These are phyloP conservation scores for Phytophthora megakarya DNA, from an alignment of 352 stramenopile genomes.

Conservation along the genomic window DNA sequence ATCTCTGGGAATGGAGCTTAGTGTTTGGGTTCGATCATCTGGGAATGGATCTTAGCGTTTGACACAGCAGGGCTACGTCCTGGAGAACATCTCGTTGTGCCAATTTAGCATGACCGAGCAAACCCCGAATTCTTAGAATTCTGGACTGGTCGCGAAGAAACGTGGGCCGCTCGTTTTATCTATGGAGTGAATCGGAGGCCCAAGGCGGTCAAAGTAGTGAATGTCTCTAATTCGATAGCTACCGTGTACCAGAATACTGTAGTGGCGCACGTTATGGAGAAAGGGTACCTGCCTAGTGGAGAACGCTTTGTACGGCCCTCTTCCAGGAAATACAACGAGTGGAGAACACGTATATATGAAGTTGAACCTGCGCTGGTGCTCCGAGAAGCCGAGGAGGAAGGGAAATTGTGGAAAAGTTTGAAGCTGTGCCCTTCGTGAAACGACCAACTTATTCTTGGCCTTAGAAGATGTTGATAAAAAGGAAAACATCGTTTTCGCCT, in stretches of 20 bases:
- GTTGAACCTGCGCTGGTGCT: not conserved
- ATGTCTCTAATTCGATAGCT: no score
- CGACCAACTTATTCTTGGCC: not conserved
- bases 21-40: slow-evolving; percentile 4
- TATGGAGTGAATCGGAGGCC: not conserved
- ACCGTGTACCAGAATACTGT: no score
- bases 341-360: not conserved
- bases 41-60: not conserved
- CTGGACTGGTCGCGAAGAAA: not conserved
- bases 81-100: not conserved
- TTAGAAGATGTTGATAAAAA: not conserved
- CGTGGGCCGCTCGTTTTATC: not conserved
- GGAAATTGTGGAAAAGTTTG: no score
- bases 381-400: not conserved
- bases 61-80: not conserved
- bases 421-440: not conserved
- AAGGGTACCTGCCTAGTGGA: not conserved
- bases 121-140: no score
- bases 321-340: not conserved
- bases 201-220: no score
- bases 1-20: not conserved
- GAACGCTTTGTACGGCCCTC: not conserved
- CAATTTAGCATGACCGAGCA: not conserved
- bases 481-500: no score
- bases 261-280: no score